Conservation (phyloP, 73 alveolate genomes). For the Stentor coeruleus region DNA sequence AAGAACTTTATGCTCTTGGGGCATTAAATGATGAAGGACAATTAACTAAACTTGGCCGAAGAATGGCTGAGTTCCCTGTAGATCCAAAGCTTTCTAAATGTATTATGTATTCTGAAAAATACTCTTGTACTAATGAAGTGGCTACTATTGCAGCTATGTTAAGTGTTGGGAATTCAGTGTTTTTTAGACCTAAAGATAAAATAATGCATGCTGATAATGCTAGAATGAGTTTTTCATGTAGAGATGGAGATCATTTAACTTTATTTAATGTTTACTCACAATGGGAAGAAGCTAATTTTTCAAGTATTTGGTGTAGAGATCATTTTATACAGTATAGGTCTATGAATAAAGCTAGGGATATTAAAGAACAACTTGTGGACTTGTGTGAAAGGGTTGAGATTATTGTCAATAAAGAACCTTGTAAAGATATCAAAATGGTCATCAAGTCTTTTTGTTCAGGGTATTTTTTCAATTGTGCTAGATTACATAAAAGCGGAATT, state of each 20-base stretch:
- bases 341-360: constrained; percentile 98
- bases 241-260: constrained; percentile 99
- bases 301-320: constrained; percentile 94
- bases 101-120: constrained; percentile 81
- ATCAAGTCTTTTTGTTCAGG: constrained; percentile 91
- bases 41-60: constrained; percentile 96
- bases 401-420: constrained; percentile 60
- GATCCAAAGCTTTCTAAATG: constrained; percentile 95
- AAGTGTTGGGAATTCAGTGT: constrained; percentile 95
- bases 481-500: constrained; percentile 87
- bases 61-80: constrained; percentile 99
- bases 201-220: constrained; percentile 97
- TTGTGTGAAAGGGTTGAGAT: constrained; percentile 95
- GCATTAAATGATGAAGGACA: constrained; percentile 99
- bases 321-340: constrained; percentile 94
- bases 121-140: constrained; percentile 93
- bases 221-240: constrained; percentile 88
- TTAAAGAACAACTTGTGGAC: constrained; percentile 92
- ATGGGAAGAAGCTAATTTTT: constrained; percentile 97
- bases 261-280: constrained; percentile 92
- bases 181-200: constrained; percentile 91
- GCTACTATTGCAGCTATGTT: constrained; percentile 96
- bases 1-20: constrained; percentile 97
- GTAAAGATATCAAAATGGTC: constrained; percentile 35
- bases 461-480: constrained; percentile 97